A percentile compares a stretch with the other conserved stretches of the same genome.
These are phyloP conservation scores for Botrytis paeoniae DNA, from an alignment of 2,329 filamentous ascomycete species.

Conservation along the genomic window DNA sequence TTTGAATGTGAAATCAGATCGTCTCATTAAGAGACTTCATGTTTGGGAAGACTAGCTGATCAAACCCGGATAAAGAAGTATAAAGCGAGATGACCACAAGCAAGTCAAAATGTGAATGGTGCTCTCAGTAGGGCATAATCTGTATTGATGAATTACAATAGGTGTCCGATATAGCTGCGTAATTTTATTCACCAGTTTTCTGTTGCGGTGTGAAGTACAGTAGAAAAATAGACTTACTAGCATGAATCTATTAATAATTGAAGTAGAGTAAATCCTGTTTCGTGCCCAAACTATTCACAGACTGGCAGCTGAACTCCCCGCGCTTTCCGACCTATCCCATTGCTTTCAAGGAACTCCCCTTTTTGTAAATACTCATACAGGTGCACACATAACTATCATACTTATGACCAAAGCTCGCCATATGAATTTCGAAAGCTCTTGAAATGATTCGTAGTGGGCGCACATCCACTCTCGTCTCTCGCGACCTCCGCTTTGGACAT, in stretches of 20 bases:
- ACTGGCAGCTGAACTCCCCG: neutral
- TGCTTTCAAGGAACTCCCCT: neutral
- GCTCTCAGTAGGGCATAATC: neutral
- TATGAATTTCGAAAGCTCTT: constrained; percentile 14
- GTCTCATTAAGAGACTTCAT: neutral
- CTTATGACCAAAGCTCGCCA: constrained; percentile 10
- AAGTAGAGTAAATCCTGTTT: neutral
- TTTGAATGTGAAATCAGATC: neutral
- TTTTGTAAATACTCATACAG: neutral
- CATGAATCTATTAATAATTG: neutral
- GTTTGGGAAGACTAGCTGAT: neutral
- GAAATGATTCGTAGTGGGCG: constrained; percentile 17
- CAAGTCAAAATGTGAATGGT: neutral
- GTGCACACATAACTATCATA: neutral
- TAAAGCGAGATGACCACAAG: neutral
- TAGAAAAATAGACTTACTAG: constrained; percentile 4
- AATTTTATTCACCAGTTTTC: neutral
- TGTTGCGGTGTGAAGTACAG: neutral
- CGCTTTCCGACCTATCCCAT: neutral
- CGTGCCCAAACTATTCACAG: neutral
- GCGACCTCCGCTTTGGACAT: constrained; percentile 56
- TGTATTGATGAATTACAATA: neutral
- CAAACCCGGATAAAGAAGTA: too few species aligned
- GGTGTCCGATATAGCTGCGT: neutral
- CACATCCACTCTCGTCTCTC: constrained; percentile 52